Evolutionary conservation across 1,284 basidiomycete genomes (phyloP).

Genomic region (Sporisorium scitamineum): DNA sequence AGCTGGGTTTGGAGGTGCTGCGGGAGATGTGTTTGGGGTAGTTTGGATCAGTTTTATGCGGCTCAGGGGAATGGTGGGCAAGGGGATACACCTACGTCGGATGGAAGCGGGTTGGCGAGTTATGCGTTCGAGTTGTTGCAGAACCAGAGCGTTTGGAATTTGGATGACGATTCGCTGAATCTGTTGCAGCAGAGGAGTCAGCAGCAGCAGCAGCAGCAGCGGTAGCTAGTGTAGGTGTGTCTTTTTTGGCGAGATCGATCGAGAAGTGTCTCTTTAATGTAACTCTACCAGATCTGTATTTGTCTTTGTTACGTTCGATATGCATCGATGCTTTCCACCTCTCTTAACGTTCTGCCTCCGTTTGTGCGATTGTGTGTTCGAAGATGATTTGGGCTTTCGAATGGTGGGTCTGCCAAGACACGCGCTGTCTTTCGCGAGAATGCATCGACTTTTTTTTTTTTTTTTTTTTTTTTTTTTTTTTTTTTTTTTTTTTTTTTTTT

Average conservation of each 20-base stretch:
- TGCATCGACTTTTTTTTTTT: no score
- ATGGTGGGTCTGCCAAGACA: no score
- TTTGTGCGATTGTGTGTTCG: no score
- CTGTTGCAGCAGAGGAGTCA: slow-evolving; percentile 31
- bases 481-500: no score
- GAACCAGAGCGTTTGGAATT: slow-evolving; percentile 48
- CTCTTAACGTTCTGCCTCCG: no score
- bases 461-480: no score
- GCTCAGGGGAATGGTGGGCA: neutral
- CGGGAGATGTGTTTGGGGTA: slow-evolving; percentile 12
- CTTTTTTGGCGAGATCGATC: no score
- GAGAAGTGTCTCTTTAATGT: neutral
- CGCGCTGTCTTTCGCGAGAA: no score
- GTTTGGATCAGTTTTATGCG: slow-evolving; percentile 16
- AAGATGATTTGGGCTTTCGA: neutral
- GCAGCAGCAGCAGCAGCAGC: neutral
- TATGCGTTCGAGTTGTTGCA: slow-evolving; percentile 50
- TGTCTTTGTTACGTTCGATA: no score
- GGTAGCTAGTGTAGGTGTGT: neutral
- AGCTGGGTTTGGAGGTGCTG: neutral
- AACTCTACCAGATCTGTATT: neutral
- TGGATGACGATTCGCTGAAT: slow-evolving; percentile 41
- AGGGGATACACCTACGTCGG: slow-evolving; percentile 29
- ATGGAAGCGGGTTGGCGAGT: slow-evolving; percentile 29
- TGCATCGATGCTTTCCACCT: neutral